Evolutionary conservation across 2,329 filamentous ascomycete species (phyloP).

Genomic region (Ilyonectria destructans): DNA sequence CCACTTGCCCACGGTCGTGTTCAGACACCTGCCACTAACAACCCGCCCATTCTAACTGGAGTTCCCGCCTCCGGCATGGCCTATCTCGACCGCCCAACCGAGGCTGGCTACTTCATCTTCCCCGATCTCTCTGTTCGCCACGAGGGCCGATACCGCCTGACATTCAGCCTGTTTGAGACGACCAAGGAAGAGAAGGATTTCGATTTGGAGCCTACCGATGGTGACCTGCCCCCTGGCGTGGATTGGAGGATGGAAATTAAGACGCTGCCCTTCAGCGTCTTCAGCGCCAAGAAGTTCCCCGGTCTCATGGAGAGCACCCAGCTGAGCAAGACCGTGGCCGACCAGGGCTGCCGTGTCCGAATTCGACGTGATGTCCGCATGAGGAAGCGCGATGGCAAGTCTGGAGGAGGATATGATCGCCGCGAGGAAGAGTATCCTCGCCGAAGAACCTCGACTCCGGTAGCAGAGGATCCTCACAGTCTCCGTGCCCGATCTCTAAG

Average conservation of each 20-base stretch:
- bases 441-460: constrained; percentile 56
- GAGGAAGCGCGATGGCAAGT: constrained; percentile 85
- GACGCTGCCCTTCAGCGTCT: constrained; percentile 89
- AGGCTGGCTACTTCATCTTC: constrained; percentile 95
- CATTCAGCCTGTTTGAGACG: constrained; percentile 94
- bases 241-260: constrained; percentile 93
- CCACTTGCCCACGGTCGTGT: constrained; percentile 87
- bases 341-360: constrained; percentile 96
- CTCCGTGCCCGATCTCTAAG: constrained; percentile 73
- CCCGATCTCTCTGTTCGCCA: constrained; percentile 96
- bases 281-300: constrained; percentile 98
- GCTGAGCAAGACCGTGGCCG: constrained; percentile 91
- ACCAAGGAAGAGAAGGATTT: constrained; percentile 88
- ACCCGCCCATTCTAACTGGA: constrained; percentile 90
- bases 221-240: constrained; percentile 71
- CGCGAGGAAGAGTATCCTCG: constrained; percentile 76
- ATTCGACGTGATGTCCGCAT: constrained; percentile 96
- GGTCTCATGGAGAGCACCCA: constrained; percentile 91
- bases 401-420: constrained; percentile 65
- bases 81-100: constrained; percentile 88
- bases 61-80: constrained; percentile 97
- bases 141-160: constrained; percentile 92
- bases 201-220: constrained; percentile 68
- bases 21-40: constrained; percentile 76
- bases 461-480: constrained; percentile 52